Evolutionary conservation across 352 stramenopile genomes (phyloP).

Genomic region (Phytophthora pini): DNA sequence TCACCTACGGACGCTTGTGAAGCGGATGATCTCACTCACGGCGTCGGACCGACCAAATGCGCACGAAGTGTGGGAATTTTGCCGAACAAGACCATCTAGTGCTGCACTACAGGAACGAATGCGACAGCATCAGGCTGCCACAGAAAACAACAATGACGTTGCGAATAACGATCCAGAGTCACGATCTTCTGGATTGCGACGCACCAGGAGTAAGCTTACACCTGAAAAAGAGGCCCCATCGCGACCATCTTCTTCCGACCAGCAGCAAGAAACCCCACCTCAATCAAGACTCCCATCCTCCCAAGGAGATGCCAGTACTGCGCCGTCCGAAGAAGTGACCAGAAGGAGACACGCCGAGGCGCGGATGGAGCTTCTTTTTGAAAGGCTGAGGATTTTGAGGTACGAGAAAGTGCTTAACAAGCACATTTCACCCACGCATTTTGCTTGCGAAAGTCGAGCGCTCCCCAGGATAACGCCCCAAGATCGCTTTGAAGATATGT

Average conservation of each 20-base stretch:
- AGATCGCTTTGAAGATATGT: constrained; percentile 59
- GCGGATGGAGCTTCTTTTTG: constrained; percentile 75
- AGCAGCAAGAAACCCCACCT: constrained; percentile 32
- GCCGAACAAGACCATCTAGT: constrained; percentile 46
- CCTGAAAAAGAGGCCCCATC: constrained; percentile 27
- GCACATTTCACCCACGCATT: constrained; percentile 56
- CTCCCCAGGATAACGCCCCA: constrained; percentile 29
- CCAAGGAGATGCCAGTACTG: constrained; percentile 19
- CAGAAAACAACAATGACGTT: constrained; percentile 28
- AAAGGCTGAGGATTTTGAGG: constrained; percentile 64
- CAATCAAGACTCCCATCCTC: constrained; percentile 48
- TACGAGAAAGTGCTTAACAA: constrained; percentile 52
- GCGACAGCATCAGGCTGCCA: constrained; percentile 17
- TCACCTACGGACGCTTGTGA: constrained; percentile 59
- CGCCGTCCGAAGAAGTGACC: constrained; percentile 30
- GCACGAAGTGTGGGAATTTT: constrained; percentile 69
- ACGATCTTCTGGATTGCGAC: constrained; percentile 15
- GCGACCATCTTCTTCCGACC: constrained; percentile 26
- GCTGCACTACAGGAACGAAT: constrained; percentile 38
- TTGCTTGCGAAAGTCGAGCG: constrained; percentile 37
- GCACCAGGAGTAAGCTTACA: constrained; percentile 14
- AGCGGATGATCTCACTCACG: constrained; percentile 76
- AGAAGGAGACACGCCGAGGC: constrained; percentile 42
- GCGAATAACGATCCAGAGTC: constrained; percentile 9
- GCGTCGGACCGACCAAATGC: constrained; percentile 65